These are phyloP conservation scores for Pleomassaria siparia DNA, from an alignment of 2,329 filamentous ascomycete genomes.

Conservation along the genomic window DNA sequence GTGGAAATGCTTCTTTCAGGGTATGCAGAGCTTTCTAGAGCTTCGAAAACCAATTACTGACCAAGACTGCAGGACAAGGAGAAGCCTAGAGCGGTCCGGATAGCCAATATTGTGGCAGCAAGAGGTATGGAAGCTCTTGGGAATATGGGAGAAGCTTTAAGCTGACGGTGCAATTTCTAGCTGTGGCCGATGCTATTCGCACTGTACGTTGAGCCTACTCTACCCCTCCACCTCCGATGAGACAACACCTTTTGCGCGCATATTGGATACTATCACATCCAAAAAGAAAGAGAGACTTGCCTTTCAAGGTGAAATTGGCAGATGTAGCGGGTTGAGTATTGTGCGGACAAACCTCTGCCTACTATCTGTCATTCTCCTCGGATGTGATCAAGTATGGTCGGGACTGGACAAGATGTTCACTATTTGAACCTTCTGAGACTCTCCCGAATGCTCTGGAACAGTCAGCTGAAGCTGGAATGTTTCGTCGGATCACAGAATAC, in stretches of 20 bases:
- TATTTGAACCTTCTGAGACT: neutral
- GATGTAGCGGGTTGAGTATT: no score
- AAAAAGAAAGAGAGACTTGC: no score
- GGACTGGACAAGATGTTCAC: no score
- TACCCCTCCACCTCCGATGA: neutral
- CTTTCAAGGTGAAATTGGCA: no score
- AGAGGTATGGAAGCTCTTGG: conserved; percentile 64
- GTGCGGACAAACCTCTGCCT: no score
- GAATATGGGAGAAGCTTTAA: conserved; percentile 24
- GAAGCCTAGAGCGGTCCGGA: conserved; percentile 96
- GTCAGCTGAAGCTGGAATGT: neutral
- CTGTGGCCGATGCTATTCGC: conserved; percentile 95
- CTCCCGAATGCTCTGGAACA: conserved; percentile 3
- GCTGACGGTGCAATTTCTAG: conserved; percentile 51
- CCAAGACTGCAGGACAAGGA: conserved; percentile 70
- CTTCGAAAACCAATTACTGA: conserved; percentile 44
- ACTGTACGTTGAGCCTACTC: conserved; percentile 56
- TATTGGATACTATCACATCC: neutral
- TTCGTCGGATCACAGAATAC: neutral
- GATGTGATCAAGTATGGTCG: no score
- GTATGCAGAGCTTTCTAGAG: conserved; percentile 38
- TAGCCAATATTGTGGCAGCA: conserved; percentile 94
- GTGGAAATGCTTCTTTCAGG: conserved; percentile 68
- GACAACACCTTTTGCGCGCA: neutral
- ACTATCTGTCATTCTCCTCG: no score